Conservation (phyloP, 2,329 filamentous ascomycete genomes). For the Myriosclerotinia scirpicola region DNA sequence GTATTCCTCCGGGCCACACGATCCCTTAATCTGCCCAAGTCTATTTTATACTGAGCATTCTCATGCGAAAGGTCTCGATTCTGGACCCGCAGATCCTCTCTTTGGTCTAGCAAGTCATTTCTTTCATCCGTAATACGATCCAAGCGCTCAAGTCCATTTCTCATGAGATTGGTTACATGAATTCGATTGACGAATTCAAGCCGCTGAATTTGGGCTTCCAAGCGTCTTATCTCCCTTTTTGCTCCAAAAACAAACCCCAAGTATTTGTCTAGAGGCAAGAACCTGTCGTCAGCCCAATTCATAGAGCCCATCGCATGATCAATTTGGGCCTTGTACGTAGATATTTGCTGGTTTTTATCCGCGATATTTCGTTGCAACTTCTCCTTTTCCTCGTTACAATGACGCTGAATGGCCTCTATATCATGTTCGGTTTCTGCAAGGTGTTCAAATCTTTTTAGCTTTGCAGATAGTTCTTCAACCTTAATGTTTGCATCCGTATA, state of each 20-base stretch:
- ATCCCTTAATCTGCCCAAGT: neutral
- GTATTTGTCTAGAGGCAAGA: slow-evolving; percentile 5
- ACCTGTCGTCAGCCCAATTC: slow-evolving; percentile 8
- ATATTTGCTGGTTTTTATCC: neutral
- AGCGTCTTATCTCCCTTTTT: slow-evolving; percentile 1
- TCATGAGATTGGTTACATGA: neutral
- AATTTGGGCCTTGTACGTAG: slow-evolving; percentile 9
- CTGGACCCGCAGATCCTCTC: too few relatives aligned
- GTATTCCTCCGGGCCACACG: neutral
- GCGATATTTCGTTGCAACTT: neutral
- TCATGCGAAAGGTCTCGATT: neutral
- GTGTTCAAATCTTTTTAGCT: slow-evolving; percentile 4
- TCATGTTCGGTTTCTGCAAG: neutral
- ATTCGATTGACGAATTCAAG: neutral
- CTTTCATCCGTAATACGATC: neutral
- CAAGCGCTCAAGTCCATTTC: neutral
- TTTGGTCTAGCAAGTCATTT: neutral
- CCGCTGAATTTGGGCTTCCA: neutral
- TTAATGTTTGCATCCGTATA: neutral
- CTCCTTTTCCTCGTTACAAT: neutral
- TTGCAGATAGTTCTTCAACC: neutral
- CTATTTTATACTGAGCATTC: neutral
- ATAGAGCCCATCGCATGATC: slow-evolving; percentile 5
- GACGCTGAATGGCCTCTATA: neutral
- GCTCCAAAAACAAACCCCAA: neutral